Base-by-base conservation (phyloP, 2,329 filamentous ascomycete species). In the Fusarium praegraminearum region DNA sequence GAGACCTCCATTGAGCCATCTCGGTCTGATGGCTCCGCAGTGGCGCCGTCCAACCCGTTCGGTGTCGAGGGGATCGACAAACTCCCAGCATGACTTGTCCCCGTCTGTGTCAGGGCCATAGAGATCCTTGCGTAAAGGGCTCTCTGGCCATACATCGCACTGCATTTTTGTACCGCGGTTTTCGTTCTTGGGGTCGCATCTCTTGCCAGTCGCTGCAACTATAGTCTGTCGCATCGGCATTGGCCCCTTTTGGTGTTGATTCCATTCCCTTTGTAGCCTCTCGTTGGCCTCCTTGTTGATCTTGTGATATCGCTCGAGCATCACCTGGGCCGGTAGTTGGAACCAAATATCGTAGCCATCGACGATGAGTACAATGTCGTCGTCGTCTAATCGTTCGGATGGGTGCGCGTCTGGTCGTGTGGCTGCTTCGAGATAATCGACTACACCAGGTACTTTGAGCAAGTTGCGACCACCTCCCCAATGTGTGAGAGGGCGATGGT, bases 161-260 rank as follows among this genome's bases (percentile, higher is more conserved):
- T n/a, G 36, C 3, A 64, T 15, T 13, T 64, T 41, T 9, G 57
- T 35, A 2, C 61, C 61, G 15, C 7, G 50, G 0, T 4, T 9
- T 7, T 26, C 45, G 7, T 30, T 20, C n/a, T 63, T 9, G 2
- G 59, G 36, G 7, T 57, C 38, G 1, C 59, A 64, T n/a, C 12
- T 35, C 33, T 40, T 64, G 28, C 56, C 44, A 2, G 38, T 30
- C 16, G 59, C 62, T 2, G 16, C 32, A 5, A 65, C 20, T 4
- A 65, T 65, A 4, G 62, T 65, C 32, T 64, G 61, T 32, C 36
- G 47, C 61, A 64, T 64, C 7, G 61, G 59, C 59, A 64, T 64
- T 11, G 26, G 38, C 0, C 20, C n/a, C 13, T 9, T 20, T 24
- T 26, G 33, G 1, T 49, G 32, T 26, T 26, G 28, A 11, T 26